phyloP scores from a whole-genome alignment of 345 rosid species.

The Gossypium bickii region DNA sequence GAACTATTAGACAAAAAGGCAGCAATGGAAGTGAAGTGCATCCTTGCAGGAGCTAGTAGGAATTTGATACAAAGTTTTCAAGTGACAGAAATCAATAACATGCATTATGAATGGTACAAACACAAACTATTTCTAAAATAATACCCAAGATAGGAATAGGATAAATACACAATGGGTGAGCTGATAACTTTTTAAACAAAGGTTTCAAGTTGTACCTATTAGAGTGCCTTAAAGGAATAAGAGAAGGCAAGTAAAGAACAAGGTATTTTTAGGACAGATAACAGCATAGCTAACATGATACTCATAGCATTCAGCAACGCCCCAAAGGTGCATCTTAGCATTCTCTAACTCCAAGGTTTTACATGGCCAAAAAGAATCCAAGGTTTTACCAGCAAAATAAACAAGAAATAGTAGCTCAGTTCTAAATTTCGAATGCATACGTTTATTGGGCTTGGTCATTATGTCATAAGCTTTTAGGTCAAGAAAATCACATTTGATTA shows the following conservation, averaged over 20 bases:
- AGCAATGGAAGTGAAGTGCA: neutral
- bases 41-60: neutral
- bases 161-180: neutral
- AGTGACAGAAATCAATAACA: neutral
- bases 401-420: neutral
- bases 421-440: neutral
- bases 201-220: neutral
- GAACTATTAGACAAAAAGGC: neutral
- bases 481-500: slow-evolving; percentile 4
- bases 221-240: neutral
- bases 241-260: slow-evolving; percentile 2
- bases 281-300: neutral
- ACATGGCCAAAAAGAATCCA: no score
- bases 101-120: neutral
- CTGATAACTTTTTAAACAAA: neutral
- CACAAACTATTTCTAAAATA: neutral
- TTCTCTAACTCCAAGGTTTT: neutral
- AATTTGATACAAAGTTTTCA: neutral
- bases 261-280: neutral
- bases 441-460: neutral
- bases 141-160: neutral
- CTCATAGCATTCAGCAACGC: slow-evolving; percentile 1
- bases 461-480: neutral
- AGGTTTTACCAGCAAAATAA: neutral
- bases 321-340: neutral